Base-by-base conservation (phyloP, 2,329 filamentous ascomycete genomes). In the Aureobasidium vineae region DNA sequence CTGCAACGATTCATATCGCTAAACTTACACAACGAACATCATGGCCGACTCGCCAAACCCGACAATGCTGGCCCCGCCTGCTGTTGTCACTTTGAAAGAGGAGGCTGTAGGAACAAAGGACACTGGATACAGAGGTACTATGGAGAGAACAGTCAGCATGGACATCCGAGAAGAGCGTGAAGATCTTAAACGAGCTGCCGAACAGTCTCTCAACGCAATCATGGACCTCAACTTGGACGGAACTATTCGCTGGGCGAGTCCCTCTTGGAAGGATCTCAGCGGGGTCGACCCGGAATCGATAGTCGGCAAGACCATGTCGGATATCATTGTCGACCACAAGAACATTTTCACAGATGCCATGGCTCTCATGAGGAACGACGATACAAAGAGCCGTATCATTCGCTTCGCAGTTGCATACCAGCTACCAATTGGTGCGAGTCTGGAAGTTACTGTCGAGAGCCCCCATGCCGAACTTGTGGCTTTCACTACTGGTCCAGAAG, bases 151-250 rank as follows among this genome's bases (percentile, higher is more conserved):
- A 15, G 81, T 95, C 71, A 97, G 90, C 79, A 88, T 92, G 78
- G 89, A 97, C 76, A 97, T 98, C 73, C 89, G 91, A 72, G 92
- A 96, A 75, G 92, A 98, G 80, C 87, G 93, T 69, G 90, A 97
- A 75, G 94, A 98, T 76, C 85, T 99, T 71, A 92, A 93, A 75
- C 91, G 97, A 80, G 95, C 94, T 47, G 95, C 94, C 60, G 94
- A 98, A 79, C 92, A 97, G 80, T 97, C 93, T 26, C 84, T 97
- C 76, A 99, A 98, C 78, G 91, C 96, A 70, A 97, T 99, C 76
- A 85, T 99, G 75, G 94, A 99, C 79, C 84, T 99, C 70, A 92
- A 92, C 74, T 85, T 98, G 66, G 90, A 97, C 75, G 92, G 92
- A 70, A 90, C 87, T 68, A 90, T 99, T 73, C 90, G 92, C 79